A percentile compares a stretch with the other conserved stretches of the same genome.
Evolutionary conservation across 2,329 filamentous ascomycete genomes (phyloP).

Genomic region (Apiospora malaysiana): DNA sequence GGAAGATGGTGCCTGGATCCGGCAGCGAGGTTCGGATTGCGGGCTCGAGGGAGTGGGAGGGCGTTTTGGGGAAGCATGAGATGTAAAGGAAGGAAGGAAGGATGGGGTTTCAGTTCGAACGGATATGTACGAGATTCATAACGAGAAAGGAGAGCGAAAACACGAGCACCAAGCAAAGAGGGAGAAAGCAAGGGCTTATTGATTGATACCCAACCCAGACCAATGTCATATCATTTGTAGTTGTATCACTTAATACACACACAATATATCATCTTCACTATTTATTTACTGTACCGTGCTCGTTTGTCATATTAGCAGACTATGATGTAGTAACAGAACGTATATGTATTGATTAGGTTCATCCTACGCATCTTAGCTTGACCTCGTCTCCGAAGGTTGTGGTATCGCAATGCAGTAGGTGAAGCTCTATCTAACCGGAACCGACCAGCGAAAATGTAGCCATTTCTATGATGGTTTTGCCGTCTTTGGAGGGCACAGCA

Average conservation of each 20-base stretch:
- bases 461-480: neutral
- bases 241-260: conserved; percentile 19
- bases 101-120: neutral
- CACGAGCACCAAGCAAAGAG: neutral
- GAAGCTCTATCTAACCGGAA: neutral
- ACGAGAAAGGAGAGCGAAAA: neutral
- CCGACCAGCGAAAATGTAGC: neutral
- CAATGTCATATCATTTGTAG: conserved; percentile 25
- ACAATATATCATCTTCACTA: neutral
- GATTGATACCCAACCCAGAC: conserved; percentile 26
- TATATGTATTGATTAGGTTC: conserved; percentile 1
- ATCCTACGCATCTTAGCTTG: conserved; percentile 23
- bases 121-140: conserved; percentile 20
- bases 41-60: conserved; percentile 62
- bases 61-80: conserved; percentile 52
- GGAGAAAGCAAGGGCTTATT: conserved; percentile 15
- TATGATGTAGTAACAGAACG: neutral
- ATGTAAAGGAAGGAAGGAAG: conserved; percentile 27
- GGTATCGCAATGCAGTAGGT: conserved; percentile 25
- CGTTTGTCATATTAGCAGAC: neutral
- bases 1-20: conserved; percentile 47
- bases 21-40: conserved; percentile 56
- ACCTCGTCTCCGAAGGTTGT: conserved; percentile 29
- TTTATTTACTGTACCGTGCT: too few relatives aligned
- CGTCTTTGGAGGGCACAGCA: neutral